These are phyloP conservation scores for Monosporascus ibericus DNA, from an alignment of 2,329 filamentous ascomycete genomes.

Conservation along the genomic window DNA sequence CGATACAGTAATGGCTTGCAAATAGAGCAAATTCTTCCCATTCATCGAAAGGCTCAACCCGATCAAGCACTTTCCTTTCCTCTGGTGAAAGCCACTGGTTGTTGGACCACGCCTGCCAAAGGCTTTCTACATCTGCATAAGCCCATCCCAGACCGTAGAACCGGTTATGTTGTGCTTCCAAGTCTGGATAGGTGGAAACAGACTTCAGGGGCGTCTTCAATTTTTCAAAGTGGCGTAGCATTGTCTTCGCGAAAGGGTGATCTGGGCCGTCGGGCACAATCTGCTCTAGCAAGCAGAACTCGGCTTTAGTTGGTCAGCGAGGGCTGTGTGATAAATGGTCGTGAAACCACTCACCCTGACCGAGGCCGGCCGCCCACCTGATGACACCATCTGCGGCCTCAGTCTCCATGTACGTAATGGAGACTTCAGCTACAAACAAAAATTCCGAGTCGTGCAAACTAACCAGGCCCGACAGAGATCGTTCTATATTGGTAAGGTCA, in stretches of 20 bases:
- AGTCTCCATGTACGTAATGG: slow-evolving; percentile 82
- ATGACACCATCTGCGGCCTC: slow-evolving; percentile 68
- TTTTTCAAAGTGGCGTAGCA: slow-evolving; percentile 79
- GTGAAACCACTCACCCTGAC: slow-evolving; percentile 47
- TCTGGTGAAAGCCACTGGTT: slow-evolving; percentile 54
- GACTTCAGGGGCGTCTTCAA: slow-evolving; percentile 73
- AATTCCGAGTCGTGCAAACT: slow-evolving; percentile 55
- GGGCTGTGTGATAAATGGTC: neutral
- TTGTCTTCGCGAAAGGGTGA: slow-evolving; percentile 81
- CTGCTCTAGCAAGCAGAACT: slow-evolving; percentile 84
- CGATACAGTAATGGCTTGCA: slow-evolving; percentile 74
- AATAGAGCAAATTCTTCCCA: slow-evolving; percentile 93
- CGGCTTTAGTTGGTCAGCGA: slow-evolving; percentile 40
- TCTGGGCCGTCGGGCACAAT: slow-evolving; percentile 69
- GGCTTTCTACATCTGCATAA: slow-evolving; percentile 53
- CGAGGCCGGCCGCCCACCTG: slow-evolving; percentile 66
- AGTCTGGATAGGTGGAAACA: slow-evolving; percentile 61
- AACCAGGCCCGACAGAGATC: slow-evolving; percentile 52
- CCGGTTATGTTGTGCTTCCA: slow-evolving; percentile 59
- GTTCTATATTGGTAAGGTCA: slow-evolving; percentile 55
- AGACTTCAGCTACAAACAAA: slow-evolving; percentile 83
- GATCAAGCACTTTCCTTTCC: slow-evolving; percentile 58
- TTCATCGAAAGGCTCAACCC: slow-evolving; percentile 82
- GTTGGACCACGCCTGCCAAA: slow-evolving; percentile 81
- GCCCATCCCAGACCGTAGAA: slow-evolving; percentile 67